Conservation (phyloP, 2,329 filamentous ascomycete species). For the Penicillium oxalicum region DNA sequence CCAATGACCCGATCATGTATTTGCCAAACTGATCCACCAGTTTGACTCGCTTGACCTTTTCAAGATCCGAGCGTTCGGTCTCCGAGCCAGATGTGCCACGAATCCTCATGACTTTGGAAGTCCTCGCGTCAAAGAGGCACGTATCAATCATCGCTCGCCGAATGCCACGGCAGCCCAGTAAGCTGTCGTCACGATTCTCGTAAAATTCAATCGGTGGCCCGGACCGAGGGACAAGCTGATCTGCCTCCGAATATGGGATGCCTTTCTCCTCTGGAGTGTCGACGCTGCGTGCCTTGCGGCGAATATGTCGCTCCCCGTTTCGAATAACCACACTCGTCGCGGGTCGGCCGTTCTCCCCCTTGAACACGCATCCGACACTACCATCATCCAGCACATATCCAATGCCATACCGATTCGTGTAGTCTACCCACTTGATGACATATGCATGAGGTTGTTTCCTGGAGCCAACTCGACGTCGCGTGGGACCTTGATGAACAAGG, state of each 20-base stretch:
- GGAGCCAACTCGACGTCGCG: constrained; percentile 26
- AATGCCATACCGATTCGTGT: constrained; percentile 48
- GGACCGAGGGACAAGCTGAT: constrained; percentile 41
- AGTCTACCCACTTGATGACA: constrained; percentile 50
- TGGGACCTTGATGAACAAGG: constrained; percentile 28
- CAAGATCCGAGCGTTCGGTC: constrained; percentile 36
- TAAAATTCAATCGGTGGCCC: constrained; percentile 45
- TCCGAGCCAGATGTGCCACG: constrained; percentile 29
- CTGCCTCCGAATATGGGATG: constrained; percentile 34
- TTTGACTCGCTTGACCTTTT: constrained; percentile 45
- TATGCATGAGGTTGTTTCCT: constrained; percentile 37
- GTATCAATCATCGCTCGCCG: constrained; percentile 38
- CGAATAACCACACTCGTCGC: constrained; percentile 43
- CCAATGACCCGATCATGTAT: constrained; percentile 47
- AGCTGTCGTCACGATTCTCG: constrained; percentile 37
- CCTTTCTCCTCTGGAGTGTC: constrained; percentile 25
- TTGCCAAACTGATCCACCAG: constrained; percentile 48
- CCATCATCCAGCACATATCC: constrained; percentile 48
- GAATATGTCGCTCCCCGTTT: constrained; percentile 43
- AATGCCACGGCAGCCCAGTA: constrained; percentile 33
- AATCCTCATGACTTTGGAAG: constrained; percentile 29
- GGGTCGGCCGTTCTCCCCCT: constrained; percentile 40
- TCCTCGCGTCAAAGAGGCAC: constrained; percentile 35
- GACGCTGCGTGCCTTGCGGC: constrained; percentile 39
- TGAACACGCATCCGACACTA: constrained; percentile 47